Percentiles rank a stretch among this genome's conserved stretches.
phyloP scores from a whole-genome alignment of 1,284 basidiomycete species.

The Anthracocystis setariae region DNA sequence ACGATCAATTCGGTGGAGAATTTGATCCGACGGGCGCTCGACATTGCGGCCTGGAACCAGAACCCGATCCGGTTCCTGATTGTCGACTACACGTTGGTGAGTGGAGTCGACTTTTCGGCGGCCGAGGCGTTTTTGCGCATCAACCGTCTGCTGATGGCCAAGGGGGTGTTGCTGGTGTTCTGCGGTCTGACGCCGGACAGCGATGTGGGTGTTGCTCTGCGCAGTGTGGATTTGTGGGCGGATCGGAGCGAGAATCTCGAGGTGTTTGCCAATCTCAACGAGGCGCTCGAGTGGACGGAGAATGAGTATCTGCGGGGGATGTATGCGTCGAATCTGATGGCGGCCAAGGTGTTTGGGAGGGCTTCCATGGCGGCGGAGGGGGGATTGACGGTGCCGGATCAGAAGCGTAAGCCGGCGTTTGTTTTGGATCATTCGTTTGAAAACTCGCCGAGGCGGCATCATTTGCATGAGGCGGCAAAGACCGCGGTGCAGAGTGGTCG shows the following conservation, averaged over 20 bases:
- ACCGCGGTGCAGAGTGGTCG: slow-evolving; percentile 46
- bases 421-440: slow-evolving; percentile 73
- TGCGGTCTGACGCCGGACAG: slow-evolving; percentile 75
- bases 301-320: slow-evolving; percentile 69
- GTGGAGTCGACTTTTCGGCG: slow-evolving; percentile 91
- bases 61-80: slow-evolving; percentile 82
- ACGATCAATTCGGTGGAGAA: slow-evolving; percentile 90
- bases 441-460: slow-evolving; percentile 79
- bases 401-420: slow-evolving; percentile 58
- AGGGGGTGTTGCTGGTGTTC: slow-evolving; percentile 84
- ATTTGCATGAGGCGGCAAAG: slow-evolving; percentile 79
- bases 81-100: slow-evolving; percentile 77
- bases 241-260: slow-evolving; percentile 70
- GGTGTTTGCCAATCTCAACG: slow-evolving; percentile 83
- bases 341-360: slow-evolving; percentile 64
- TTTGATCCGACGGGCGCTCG: slow-evolving; percentile 77
- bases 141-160: slow-evolving; percentile 81
- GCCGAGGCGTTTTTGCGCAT: slow-evolving; percentile 94
- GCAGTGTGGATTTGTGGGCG: slow-evolving; percentile 77
- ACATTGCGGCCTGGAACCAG: slow-evolving; percentile 78
- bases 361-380: slow-evolving; percentile 69
- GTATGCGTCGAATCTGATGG: slow-evolving; percentile 66
- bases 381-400: slow-evolving; percentile 67
- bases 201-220: slow-evolving; percentile 60
- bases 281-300: slow-evolving; percentile 86